Evolutionary conservation across 2,329 filamentous ascomycete species (phyloP).

Genomic region (Ceratocystis ficicola): DNA sequence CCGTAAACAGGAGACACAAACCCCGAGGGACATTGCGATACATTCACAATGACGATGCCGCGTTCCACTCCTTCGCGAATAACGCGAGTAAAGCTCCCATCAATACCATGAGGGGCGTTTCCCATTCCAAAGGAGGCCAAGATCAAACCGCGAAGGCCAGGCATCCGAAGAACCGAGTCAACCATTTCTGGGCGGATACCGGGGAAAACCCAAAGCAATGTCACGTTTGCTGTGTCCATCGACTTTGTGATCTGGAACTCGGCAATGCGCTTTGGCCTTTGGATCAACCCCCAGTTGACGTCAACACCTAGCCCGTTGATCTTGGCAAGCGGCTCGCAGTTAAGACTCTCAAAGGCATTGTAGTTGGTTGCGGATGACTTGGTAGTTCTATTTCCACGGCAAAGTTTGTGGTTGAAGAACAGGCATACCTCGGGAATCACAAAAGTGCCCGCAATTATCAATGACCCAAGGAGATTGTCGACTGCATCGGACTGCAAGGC

Average conservation of each 20-base stretch:
- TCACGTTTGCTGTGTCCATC: slow-evolving; percentile 77
- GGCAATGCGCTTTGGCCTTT: slow-evolving; percentile 60
- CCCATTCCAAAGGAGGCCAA: slow-evolving; percentile 90
- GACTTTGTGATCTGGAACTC: slow-evolving; percentile 62
- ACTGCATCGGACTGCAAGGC: slow-evolving; percentile 83
- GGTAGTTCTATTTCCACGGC: slow-evolving; percentile 75
- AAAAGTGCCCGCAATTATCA: slow-evolving; percentile 85
- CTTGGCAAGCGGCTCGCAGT: slow-evolving; percentile 65
- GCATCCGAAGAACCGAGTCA: slow-evolving; percentile 64
- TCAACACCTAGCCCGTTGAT: slow-evolving; percentile 71
- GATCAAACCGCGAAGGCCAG: slow-evolving; percentile 68
- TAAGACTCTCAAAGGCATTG: slow-evolving; percentile 80
- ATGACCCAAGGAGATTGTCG: slow-evolving; percentile 75
- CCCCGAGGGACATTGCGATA: slow-evolving; percentile 75
- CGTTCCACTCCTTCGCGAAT: slow-evolving; percentile 65
- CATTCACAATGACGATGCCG: slow-evolving; percentile 77
- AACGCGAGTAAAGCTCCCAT: slow-evolving; percentile 66
- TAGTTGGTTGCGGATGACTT: slow-evolving; percentile 82
- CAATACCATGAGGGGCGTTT: slow-evolving; percentile 72
- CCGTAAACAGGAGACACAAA: slow-evolving; percentile 70
- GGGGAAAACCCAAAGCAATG: slow-evolving; percentile 79
- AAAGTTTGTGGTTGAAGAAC: slow-evolving; percentile 86
- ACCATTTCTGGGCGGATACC: slow-evolving; percentile 92
- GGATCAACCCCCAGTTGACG: slow-evolving; percentile 67
- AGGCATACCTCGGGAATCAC: slow-evolving; percentile 86